Percentiles rank a stretch among this genome's conserved stretches.
phyloP scores from a whole-genome alignment of 129 eudicot species.

The Centrapalus pauciflorus region DNA sequence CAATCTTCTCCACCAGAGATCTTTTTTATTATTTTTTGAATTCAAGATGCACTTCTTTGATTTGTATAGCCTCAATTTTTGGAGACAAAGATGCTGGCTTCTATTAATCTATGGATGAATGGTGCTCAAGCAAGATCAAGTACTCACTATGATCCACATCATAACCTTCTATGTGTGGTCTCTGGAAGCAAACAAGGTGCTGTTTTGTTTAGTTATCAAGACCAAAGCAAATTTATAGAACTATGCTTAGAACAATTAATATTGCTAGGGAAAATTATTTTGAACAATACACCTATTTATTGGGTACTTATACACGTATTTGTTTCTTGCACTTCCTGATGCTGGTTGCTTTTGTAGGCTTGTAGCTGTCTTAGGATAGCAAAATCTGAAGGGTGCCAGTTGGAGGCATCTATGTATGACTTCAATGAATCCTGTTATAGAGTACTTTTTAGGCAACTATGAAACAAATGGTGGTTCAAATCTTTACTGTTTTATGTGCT shows the following conservation, averaged over 20 bases:
- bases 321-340: background rate
- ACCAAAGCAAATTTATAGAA: background rate
- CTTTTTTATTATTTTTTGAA: background rate
- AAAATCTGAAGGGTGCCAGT: too few relatives aligned
- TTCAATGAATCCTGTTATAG: too few relatives aligned
- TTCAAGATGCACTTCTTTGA: background rate
- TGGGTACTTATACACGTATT: background rate
- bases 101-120: slow-evolving; percentile 95
- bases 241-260: background rate
- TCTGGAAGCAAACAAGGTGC: slow-evolving; percentile 83
- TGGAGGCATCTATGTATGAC: too few relatives aligned
- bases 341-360: too few relatives aligned
- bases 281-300: background rate
- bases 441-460: too few relatives aligned
- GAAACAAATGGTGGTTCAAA: too few relatives aligned
- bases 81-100: slow-evolving; percentile 49
- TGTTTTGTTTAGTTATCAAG: background rate
- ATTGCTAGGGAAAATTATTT: background rate
- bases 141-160: slow-evolving; percentile 99
- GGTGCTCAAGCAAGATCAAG: slow-evolving; percentile 66
- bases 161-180: slow-evolving; percentile 77
- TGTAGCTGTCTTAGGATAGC: too few relatives aligned
- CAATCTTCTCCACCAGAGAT: background rate
- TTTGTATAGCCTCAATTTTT: slow-evolving; percentile 63
- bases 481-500: too few relatives aligned